Evolutionary conservation across 208 protist genomes (phyloP), one percentile per base, ranked within the genome.

Genomic region (Crithidia sp.): DNA sequence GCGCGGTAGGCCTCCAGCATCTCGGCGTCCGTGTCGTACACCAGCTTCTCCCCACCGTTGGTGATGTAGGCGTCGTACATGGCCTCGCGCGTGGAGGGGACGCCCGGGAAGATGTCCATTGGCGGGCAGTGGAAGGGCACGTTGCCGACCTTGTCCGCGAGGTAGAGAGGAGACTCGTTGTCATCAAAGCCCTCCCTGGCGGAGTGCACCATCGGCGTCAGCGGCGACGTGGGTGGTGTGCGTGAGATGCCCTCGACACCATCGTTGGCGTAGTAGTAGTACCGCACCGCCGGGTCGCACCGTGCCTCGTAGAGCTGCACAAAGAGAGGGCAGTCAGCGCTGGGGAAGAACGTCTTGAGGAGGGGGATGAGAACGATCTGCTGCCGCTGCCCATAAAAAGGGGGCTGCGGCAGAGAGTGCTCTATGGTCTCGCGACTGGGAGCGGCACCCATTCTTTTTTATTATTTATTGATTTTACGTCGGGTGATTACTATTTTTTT

Each of bases 241-340:
- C 40, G 37, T 17, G 49, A 41, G 39, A 59, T 12, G n/a, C 37
- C 64, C n/a, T 16, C 13, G 12, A 55, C 39, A 7, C 50, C 61
- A 10, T 85, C 67, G 17, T 77, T 44, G 7, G 74, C 45, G 19
- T 85, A 81, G 59, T 81, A 73, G 76, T 92, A 88, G 75, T 93
- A 93, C 9, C 85, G 85, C 67, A 93, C 88, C 37, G 81, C 85
- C 7, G 88, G 79, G 57, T 90, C 85, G 54, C 67, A 74, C 10
- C 83, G 85, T 7, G 83, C 79, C 28, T 81, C 68, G 71, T 84
- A 90, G 7, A 94, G 64, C 76, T 91, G 89, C 50, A 67, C 66
- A 55, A 94, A 88, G 4, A 90, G 75, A 9, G 74, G 63, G 67
- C 74, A 88, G 60, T 91, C 74, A 0, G 82, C 49, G 16, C 71